These are phyloP conservation scores for Elsinoe arachidis DNA, from an alignment of 2,329 filamentous ascomycete genomes.

Conservation along the genomic window DNA sequence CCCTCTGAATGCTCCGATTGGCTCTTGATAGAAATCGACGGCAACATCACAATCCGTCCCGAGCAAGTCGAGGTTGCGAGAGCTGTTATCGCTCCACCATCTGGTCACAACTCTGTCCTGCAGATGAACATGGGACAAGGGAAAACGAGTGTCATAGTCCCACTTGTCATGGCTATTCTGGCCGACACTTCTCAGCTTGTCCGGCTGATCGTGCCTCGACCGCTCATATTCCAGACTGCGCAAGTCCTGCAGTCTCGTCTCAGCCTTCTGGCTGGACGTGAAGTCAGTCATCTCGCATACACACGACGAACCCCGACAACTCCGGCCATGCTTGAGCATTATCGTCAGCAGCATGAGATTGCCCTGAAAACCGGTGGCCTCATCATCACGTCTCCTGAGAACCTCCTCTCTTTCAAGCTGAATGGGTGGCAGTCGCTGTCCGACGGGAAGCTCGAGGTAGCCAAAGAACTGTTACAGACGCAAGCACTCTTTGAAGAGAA, in stretches of 20 bases:
- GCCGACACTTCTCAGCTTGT: conserved; percentile 37
- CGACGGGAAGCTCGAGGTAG: conserved; percentile 36
- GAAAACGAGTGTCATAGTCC: conserved; percentile 61
- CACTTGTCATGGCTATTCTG: conserved; percentile 47
- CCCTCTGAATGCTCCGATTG: conserved; percentile 47
- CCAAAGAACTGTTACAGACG: conserved; percentile 41
- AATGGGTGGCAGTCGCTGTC: conserved; percentile 51
- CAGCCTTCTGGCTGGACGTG: conserved; percentile 46
- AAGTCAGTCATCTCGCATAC: conserved; percentile 50
- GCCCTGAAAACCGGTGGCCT: conserved; percentile 41
- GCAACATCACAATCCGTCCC: conserved; percentile 50
- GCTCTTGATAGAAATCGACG: conserved; percentile 57
- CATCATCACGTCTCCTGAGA: conserved; percentile 54
- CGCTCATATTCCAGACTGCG: conserved; percentile 49
- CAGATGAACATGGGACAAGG: conserved; percentile 67
- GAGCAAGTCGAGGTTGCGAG: conserved; percentile 51
- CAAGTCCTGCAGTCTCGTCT: conserved; percentile 48
- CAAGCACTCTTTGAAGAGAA: conserved; percentile 43
- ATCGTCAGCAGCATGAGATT: conserved; percentile 33
- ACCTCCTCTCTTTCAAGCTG: conserved; percentile 56
- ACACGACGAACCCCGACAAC: conserved; percentile 42
- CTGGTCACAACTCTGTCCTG: conserved; percentile 37
- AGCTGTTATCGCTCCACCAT: conserved; percentile 41
- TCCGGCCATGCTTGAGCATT: conserved; percentile 24
- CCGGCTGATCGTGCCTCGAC: conserved; percentile 48